Evolutionary conservation across 2,329 filamentous ascomycete genomes (phyloP), one percentile per base, ranked within the genome.

Genomic region (Talaromyces sp.): DNA sequence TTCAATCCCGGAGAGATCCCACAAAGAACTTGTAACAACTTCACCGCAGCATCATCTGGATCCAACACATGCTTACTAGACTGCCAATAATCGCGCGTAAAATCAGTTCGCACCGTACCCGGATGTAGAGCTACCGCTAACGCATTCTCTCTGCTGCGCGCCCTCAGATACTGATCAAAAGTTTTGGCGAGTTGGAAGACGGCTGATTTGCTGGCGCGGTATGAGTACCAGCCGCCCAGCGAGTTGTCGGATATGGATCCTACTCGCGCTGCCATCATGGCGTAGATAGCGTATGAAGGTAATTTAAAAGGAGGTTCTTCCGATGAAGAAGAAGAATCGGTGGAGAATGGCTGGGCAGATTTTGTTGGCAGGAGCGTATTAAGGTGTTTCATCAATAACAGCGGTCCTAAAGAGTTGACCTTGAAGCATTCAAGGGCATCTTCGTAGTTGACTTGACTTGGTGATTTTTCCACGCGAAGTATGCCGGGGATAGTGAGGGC

Each of bases 171-270:
- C 33, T 90, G 82, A 74, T 95, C 91, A 67, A 92, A 87, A 7
- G 85, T 89, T 77, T 88, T 90, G 8, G 86, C 86, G 13, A 92
- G 65, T 72, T 89, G 89, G 68, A 89, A 92, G 3, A 94, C 87
- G 2, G 84, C 90, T 0, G 90, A 86, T 76, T 95, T 96, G 62
- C 86, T 89, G 8, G 89, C 86, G 14, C 92, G 87, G 76, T 95
- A 95, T 64, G 84, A 87, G 75, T 92, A 96, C 92, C 91, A 95
- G 0, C 92, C 92, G 2, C 91, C 92, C 0, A 88, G 81, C 2
- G 78, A 73, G 72, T 96, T 94, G 70, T 94, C 90, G 0, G 84
- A 80, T 24, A 90, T 89, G 37, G 86, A 89, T 10, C 91, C 91
- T 0, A 96, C 90, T 50, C 92, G 86, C 1, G 91, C 92, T 6